These are phyloP conservation scores for Curvularia spicifera DNA, from an alignment of 2,329 filamentous ascomycete species.

Conservation along the genomic window DNA sequence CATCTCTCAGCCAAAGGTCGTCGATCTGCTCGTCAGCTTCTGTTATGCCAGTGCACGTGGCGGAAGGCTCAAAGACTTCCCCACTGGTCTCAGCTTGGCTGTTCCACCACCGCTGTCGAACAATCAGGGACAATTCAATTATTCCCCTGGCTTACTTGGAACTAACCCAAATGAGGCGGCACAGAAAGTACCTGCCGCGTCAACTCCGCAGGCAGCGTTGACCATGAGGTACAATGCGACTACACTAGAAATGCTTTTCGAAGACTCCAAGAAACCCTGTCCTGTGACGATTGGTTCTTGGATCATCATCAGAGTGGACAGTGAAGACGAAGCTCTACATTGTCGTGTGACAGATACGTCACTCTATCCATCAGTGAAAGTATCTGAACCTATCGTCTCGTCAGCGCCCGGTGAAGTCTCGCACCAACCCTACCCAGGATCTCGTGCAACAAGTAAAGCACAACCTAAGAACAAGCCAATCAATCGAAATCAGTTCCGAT, in stretches of 20 bases:
- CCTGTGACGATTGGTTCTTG: constrained; percentile 59
- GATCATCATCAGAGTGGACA: constrained; percentile 52
- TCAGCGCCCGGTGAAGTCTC: constrained; percentile 7
- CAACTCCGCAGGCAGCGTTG: not conserved
- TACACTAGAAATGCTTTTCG: constrained; percentile 54
- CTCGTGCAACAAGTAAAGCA: not conserved
- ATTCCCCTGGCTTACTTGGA: not conserved
- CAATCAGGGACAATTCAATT: constrained; percentile 22
- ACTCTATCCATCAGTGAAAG: constrained; percentile 53
- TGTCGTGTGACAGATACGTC: constrained; percentile 58
- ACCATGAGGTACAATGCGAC: constrained; percentile 44
- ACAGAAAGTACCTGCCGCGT: not conserved
- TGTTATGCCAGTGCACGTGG: constrained; percentile 68
- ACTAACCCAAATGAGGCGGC: not conserved
- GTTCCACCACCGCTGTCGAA: constrained; percentile 52
- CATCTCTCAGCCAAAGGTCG: constrained; percentile 76
- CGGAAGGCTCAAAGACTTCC: constrained; percentile 60
- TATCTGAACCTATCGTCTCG: constrained; percentile 33
- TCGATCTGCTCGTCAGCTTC: constrained; percentile 84
- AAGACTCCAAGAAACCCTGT: constrained; percentile 30
- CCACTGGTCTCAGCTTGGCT: constrained; percentile 62
- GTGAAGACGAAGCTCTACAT: constrained; percentile 48
- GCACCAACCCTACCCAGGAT: constrained; percentile 1
- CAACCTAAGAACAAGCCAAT: not conserved
- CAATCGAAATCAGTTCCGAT: constrained; percentile 34